Conservation (phyloP, 169 alveolate species). For the Blepharisma undulans region DNA sequence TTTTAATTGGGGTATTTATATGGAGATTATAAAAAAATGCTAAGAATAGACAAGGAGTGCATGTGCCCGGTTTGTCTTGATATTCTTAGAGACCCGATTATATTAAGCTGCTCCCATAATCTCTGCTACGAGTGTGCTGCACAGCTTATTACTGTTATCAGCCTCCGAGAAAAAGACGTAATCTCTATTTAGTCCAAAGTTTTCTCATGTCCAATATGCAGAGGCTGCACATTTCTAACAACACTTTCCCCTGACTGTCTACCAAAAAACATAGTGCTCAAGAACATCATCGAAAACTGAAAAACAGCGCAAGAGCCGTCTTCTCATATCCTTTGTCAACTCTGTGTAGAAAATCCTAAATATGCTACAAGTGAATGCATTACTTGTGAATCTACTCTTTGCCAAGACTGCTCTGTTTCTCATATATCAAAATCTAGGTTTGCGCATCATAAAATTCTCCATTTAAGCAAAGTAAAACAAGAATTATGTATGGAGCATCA, state of each 20-base stretch:
- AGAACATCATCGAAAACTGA: background rate
- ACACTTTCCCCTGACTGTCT: background rate
- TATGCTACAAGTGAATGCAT: slow-evolving; percentile 26
- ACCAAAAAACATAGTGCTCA: slow-evolving; percentile 15
- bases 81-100: slow-evolving; percentile 18
- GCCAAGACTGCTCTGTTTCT: slow-evolving; percentile 1
- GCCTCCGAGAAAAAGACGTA: background rate
- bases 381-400: slow-evolving; percentile 14
- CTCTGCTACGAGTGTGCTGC: slow-evolving; percentile 33
- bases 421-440: slow-evolving; percentile 14
- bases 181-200: background rate
- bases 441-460: slow-evolving; percentile 38
- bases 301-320: background rate
- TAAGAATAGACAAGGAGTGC: slow-evolving; percentile 12
- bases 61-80: slow-evolving; percentile 39
- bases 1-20: background rate
- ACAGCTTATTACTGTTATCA: background rate
- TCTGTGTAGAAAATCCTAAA: slow-evolving; percentile 5
- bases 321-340: background rate
- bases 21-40: background rate
- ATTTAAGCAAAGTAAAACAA: background rate
- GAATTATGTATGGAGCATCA: background rate
- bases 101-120: slow-evolving; percentile 28
- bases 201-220: slow-evolving; percentile 24
- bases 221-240: background rate